Evolutionary conservation across 106 monocot species (phyloP).

Genomic region (Dioscorea dumetorum): DNA sequence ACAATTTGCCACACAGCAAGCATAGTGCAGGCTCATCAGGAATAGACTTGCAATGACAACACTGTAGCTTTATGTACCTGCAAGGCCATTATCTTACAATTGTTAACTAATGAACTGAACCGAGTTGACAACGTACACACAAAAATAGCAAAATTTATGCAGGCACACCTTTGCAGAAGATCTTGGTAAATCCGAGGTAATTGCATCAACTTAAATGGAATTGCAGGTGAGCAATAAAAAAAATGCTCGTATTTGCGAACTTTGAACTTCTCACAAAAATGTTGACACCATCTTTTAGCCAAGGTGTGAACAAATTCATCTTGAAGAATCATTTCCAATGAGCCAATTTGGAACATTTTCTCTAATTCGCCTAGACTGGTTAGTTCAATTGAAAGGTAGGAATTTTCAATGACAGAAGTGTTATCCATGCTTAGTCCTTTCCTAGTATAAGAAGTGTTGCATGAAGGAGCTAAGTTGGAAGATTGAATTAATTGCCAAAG

Average conservation of each 20-base stretch:
- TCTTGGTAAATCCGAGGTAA: conserved; percentile 81
- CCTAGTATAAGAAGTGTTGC: conserved; percentile 32
- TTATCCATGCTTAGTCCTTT: conserved; percentile 24
- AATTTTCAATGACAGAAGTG: conserved; percentile 11
- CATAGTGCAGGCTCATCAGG: conserved; percentile 76
- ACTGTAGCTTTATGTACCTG: conserved; percentile 71
- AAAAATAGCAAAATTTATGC: not conserved
- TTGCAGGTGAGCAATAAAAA: conserved; percentile 60
- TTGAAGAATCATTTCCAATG: conserved; percentile 56
- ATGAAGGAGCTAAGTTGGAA: conserved; percentile 18
- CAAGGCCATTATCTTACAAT: not conserved
- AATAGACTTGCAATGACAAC: conserved; percentile 49
- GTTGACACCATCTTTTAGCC: conserved; percentile 68
- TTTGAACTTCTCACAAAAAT: conserved; percentile 47
- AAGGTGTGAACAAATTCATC: conserved; percentile 45
- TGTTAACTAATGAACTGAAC: not conserved
- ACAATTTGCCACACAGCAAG: conserved; percentile 82
- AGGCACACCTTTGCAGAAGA: conserved; percentile 66
- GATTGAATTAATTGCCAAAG: conserved; percentile 64
- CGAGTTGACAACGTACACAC: not conserved
- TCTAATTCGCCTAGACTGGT: conserved; percentile 58
- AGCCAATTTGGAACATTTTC: conserved; percentile 54
- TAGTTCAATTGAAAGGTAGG: conserved; percentile 36
- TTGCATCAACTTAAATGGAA: conserved; percentile 77
- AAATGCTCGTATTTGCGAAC: conserved; percentile 23